Percentiles rank a stretch among this genome's conserved stretches.
Evolutionary conservation across 1,284 basidiomycete species (phyloP).

Genomic region (Ustilago xerochloae): DNA sequence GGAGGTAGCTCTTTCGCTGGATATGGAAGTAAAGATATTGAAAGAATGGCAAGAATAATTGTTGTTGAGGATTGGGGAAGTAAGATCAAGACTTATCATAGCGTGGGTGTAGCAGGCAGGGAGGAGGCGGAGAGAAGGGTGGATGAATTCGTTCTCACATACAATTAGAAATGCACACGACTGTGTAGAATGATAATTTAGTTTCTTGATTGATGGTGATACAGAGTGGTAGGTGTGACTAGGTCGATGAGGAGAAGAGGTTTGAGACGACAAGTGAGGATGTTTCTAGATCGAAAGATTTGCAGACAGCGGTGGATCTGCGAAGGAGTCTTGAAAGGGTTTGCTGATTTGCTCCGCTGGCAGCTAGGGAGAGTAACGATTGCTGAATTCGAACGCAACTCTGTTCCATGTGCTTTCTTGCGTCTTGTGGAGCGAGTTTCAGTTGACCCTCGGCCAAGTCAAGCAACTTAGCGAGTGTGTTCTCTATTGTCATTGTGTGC

Average conservation of each 20-base stretch:
- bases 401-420: not conserved
- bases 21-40: constrained; percentile 42
- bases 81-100: constrained; percentile 87
- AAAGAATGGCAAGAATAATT: constrained; percentile 49
- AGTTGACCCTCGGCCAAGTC: constrained; percentile 1
- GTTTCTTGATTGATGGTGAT: too few relatives aligned
- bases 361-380: not conserved
- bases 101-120: constrained; percentile 72
- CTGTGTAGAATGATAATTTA: not conserved
- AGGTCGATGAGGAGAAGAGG: constrained; percentile 11
- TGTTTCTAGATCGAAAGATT: constrained; percentile 15
- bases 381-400: constrained; percentile 12
- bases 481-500: not conserved
- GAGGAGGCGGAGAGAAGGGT: constrained; percentile 1
- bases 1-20: constrained; percentile 74
- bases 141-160: constrained; percentile 35
- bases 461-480: not conserved
- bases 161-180: not conserved
- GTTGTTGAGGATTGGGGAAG: constrained; percentile 78
- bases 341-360: not conserved
- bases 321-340: constrained; percentile 12
- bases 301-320: constrained; percentile 12
- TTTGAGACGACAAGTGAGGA: constrained; percentile 8
- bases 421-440: not conserved
- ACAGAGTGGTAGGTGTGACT: too few relatives aligned